Conservation (phyloP, 164 flowering plant species). For the Vitis cinerea region DNA sequence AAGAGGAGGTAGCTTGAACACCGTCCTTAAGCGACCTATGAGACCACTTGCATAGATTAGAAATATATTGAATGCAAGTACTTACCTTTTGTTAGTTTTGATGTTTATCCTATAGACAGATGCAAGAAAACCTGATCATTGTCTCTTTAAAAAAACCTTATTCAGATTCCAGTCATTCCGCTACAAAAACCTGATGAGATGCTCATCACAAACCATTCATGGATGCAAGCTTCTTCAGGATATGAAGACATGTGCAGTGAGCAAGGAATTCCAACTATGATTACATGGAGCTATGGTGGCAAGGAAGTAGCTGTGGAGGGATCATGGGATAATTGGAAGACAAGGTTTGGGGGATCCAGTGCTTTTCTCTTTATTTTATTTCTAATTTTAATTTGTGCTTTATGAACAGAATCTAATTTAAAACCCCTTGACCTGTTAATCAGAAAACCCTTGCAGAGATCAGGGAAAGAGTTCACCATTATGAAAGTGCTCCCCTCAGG, state of each 20-base stretch:
- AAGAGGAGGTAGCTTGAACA: no score
- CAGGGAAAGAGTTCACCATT: slow-evolving; percentile 83
- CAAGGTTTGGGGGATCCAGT: slow-evolving; percentile 40
- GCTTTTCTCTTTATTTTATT: neutral
- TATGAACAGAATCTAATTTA: slow-evolving; percentile 4
- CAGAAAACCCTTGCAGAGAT: slow-evolving; percentile 72
- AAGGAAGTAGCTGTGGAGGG: slow-evolving; percentile 79
- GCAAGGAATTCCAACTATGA: slow-evolving; percentile 84
- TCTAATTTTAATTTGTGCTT: neutral
- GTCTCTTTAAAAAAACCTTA: neutral
- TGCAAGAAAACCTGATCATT: neutral
- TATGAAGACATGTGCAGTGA: slow-evolving; percentile 57
- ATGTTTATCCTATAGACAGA: neutral
- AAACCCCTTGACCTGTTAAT: slow-evolving; percentile 4
- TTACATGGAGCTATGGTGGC: slow-evolving; percentile 86
- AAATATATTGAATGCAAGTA: neutral
- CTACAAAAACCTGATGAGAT: slow-evolving; percentile 74
- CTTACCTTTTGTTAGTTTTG: neutral
- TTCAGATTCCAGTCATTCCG: slow-evolving; percentile 72
- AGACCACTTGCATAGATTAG: no score
- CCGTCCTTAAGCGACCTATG: no score
- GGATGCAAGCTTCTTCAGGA: slow-evolving; percentile 46
- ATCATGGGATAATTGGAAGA: slow-evolving; percentile 90
- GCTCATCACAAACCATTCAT: slow-evolving; percentile 42
- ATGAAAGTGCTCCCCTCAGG: slow-evolving; percentile 93